These are phyloP conservation scores for Hippophae rhamnoides DNA, from an alignment of 306 rosid species.

Conservation along the genomic window DNA sequence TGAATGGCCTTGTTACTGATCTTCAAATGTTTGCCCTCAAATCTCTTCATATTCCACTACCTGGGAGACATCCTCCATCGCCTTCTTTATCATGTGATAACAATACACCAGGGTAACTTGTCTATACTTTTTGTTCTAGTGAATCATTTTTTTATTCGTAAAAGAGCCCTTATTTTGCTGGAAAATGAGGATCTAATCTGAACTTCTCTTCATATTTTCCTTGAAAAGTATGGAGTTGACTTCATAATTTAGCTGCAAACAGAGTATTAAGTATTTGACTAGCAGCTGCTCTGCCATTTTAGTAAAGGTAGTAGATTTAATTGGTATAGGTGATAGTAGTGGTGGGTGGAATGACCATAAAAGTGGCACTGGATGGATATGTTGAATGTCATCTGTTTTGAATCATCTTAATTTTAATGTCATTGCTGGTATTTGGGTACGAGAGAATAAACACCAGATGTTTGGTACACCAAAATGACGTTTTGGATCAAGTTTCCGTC, in stretches of 20 bases:
- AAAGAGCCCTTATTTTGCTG: not conserved
- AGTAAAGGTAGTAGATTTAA: not conserved
- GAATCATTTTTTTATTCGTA: not conserved
- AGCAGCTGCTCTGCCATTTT: not conserved
- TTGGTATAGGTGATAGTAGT: not conserved
- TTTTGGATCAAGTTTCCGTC: too few relatives aligned
- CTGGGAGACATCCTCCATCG: slow-evolving; percentile 91
- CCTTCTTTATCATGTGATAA: slow-evolving; percentile 54
- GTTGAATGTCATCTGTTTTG: too few relatives aligned
- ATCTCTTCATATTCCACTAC: slow-evolving; percentile 72
- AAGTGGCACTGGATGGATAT: too few relatives aligned
- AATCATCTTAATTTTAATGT: too few relatives aligned
- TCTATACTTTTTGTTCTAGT: not conserved
- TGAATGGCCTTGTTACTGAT: slow-evolving; percentile 82
- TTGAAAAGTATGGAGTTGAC: not conserved
- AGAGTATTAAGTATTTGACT: not conserved
- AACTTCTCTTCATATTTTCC: too few relatives aligned
- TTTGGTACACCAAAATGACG: too few relatives aligned
- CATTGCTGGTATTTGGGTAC: too few relatives aligned
- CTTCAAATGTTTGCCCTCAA: slow-evolving; percentile 85
- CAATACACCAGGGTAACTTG: slow-evolving; percentile 26
- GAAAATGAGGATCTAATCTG: too few relatives aligned
- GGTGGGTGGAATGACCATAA: not conserved
- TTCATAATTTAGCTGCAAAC: not conserved
- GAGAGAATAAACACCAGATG: too few relatives aligned